Conservation (phyloP, 1,139 yeast species). For the Tardiomyces depauwii region DNA sequence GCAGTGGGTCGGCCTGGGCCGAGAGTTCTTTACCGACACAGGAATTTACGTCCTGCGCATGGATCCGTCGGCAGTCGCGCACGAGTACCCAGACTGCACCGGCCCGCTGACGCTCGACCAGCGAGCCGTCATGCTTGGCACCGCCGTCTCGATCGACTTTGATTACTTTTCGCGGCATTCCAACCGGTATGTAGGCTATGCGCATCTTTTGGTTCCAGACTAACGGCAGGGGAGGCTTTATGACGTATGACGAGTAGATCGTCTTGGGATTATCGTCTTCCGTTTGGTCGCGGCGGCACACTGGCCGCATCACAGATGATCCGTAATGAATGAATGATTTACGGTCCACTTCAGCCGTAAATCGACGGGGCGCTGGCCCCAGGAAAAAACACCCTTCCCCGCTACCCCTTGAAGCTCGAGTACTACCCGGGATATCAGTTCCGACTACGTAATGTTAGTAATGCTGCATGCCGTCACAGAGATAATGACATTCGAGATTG, state of each 20-base stretch:
- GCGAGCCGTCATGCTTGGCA: slow-evolving; percentile 74
- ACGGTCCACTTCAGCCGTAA: too few species aligned
- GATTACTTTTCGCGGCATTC: slow-evolving; percentile 92
- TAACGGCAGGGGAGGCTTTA: neutral
- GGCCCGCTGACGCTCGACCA: slow-evolving; percentile 54
- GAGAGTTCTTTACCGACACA: slow-evolving; percentile 88
- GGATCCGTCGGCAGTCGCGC: slow-evolving; percentile 49
- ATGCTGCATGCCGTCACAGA: too few species aligned
- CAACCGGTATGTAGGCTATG: slow-evolving; percentile 1
- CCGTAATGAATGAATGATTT: too few species aligned
- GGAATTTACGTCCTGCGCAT: slow-evolving; percentile 82
- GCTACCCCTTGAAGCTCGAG: too few species aligned
- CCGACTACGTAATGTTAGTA: too few species aligned
- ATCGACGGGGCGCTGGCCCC: too few species aligned
- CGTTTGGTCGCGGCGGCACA: too few species aligned
- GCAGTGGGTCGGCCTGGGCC: slow-evolving; percentile 89
- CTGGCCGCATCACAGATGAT: too few species aligned
- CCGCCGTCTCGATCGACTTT: slow-evolving; percentile 85
- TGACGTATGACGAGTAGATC: neutral
- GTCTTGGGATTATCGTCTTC: neutral
- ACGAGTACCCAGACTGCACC: slow-evolving; percentile 14
- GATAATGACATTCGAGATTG: too few species aligned
- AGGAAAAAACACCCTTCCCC: too few species aligned
- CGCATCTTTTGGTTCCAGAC: neutral
- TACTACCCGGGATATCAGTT: too few species aligned